Percentiles rank a stretch among this genome's conserved stretches.
These are phyloP conservation scores for Hymenoscyphus repandus DNA, from an alignment of 2,329 filamentous ascomycete species.

Conservation along the genomic window DNA sequence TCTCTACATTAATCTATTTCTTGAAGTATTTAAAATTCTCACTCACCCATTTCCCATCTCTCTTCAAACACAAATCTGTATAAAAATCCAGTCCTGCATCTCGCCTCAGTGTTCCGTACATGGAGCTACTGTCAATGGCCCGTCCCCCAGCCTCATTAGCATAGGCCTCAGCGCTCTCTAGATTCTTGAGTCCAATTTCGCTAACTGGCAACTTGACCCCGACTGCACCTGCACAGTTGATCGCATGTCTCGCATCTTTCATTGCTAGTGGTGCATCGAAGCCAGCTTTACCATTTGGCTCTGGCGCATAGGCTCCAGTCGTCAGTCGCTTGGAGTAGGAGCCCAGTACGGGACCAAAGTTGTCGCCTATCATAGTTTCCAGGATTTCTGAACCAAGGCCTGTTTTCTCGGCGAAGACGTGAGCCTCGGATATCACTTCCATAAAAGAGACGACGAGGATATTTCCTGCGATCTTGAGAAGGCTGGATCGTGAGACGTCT, in stretches of 20 bases:
- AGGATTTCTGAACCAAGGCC: constrained; percentile 37
- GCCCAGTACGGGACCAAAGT: constrained; percentile 38
- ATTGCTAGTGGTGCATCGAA: constrained; percentile 24
- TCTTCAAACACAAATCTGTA: neutral
- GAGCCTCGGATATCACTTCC: constrained; percentile 41
- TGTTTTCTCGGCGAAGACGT: constrained; percentile 41
- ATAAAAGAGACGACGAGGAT: constrained; percentile 29
- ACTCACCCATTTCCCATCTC: neutral
- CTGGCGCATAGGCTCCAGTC: constrained; percentile 33
- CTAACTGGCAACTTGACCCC: constrained; percentile 20
- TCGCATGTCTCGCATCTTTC: constrained; percentile 26
- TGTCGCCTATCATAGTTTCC: constrained; percentile 38
- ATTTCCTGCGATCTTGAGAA: constrained; percentile 42
- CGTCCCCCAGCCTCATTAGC: constrained; percentile 25
- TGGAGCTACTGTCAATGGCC: constrained; percentile 43
- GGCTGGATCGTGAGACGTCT: constrained; percentile 37
- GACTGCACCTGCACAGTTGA: constrained; percentile 20
- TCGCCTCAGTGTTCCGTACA: constrained; percentile 43
- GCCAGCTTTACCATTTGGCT: constrained; percentile 22
- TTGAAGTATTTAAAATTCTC: neutral
- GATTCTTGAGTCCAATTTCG: constrained; percentile 33
- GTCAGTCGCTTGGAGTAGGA: constrained; percentile 39
- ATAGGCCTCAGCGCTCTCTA: constrained; percentile 34
- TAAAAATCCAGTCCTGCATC: constrained; percentile 39
- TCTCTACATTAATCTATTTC: too few species aligned